These are phyloP conservation scores for Phylloporus sp. DNA, from an alignment of 768 basidiomycete species.

Conservation along the genomic window DNA sequence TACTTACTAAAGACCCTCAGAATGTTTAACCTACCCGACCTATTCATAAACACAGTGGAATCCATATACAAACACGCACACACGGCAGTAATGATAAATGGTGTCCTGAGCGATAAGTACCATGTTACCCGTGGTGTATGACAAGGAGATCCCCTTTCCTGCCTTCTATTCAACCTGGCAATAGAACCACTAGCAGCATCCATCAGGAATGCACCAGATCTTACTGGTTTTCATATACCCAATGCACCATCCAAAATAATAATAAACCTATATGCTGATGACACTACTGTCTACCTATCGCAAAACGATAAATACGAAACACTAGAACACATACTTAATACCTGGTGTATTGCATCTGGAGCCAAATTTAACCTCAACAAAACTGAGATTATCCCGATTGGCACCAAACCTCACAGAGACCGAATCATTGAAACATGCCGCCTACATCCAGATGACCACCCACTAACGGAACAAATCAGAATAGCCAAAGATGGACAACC, in stretches of 20 bases:
- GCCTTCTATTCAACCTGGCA: constrained; percentile 30
- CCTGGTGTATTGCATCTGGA: constrained; percentile 27
- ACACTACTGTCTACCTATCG: constrained; percentile 17
- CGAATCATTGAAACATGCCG: not conserved
- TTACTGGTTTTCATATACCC: constrained; percentile 20
- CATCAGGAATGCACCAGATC: not conserved
- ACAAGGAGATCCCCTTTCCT: constrained; percentile 35
- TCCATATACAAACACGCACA: not conserved
- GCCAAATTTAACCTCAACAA: not conserved
- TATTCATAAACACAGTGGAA: not conserved
- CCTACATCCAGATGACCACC: not conserved
- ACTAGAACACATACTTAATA: constrained; percentile 19
- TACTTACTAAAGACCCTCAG: constrained; percentile 17
- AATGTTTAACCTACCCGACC: not conserved
- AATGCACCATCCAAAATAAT: constrained; percentile 8
- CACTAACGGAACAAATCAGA: not conserved
- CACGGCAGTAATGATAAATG: not conserved
- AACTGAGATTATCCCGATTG: not conserved
- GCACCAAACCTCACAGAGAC: too few species aligned
- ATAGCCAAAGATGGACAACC: not conserved
- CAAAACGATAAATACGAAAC: constrained; percentile 11
- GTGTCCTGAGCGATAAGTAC: not conserved
- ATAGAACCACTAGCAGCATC: constrained; percentile 23
- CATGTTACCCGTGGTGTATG: constrained; percentile 24
- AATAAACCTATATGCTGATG: constrained; percentile 27